These are phyloP conservation scores for Calonectria ilicicola DNA, from an alignment of 2,329 filamentous ascomycete species.

Conservation along the genomic window DNA sequence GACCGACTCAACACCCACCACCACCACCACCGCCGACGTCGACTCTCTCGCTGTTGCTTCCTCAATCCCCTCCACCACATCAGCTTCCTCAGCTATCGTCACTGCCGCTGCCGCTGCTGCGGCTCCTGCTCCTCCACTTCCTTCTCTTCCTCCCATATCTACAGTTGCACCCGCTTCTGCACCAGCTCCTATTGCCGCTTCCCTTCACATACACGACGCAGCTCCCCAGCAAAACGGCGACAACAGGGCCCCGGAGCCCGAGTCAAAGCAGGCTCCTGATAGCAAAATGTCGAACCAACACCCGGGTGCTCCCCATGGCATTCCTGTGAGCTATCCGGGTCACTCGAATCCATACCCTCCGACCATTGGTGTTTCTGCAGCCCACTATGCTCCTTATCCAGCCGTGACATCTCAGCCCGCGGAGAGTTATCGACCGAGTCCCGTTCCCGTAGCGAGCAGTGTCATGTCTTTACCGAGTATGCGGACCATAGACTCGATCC, in stretches of 20 bases:
- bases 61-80: slow-evolving; percentile 4
- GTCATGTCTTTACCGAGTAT: slow-evolving; percentile 54
- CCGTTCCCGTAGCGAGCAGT: slow-evolving; percentile 43
- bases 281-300: slow-evolving; percentile 51
- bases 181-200: not conserved
- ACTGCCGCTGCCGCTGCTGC: not conserved
- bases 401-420: slow-evolving; percentile 41
- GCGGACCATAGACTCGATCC: slow-evolving; percentile 53
- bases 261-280: slow-evolving; percentile 33
- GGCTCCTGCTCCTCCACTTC: not conserved
- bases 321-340: slow-evolving; percentile 45
- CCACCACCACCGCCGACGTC: slow-evolving; percentile 26
- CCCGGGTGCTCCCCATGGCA: slow-evolving; percentile 45
- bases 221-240: slow-evolving; percentile 48
- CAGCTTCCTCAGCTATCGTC: slow-evolving; percentile 21
- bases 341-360: slow-evolving; percentile 39
- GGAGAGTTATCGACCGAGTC: slow-evolving; percentile 47
- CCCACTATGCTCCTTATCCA: slow-evolving; percentile 48
- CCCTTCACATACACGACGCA: slow-evolving; percentile 23
- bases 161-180: slow-evolving; percentile 26
- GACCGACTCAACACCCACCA: slow-evolving; percentile 27
- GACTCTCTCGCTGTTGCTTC: slow-evolving; percentile 22
- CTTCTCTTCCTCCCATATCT: slow-evolving; percentile 23
- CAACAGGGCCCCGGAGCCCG: slow-evolving; percentile 44
- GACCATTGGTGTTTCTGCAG: slow-evolving; percentile 35